Conservation (phyloP, 2,329 filamentous ascomycete genomes). For the Colletotrichum lindemuthianum region DNA sequence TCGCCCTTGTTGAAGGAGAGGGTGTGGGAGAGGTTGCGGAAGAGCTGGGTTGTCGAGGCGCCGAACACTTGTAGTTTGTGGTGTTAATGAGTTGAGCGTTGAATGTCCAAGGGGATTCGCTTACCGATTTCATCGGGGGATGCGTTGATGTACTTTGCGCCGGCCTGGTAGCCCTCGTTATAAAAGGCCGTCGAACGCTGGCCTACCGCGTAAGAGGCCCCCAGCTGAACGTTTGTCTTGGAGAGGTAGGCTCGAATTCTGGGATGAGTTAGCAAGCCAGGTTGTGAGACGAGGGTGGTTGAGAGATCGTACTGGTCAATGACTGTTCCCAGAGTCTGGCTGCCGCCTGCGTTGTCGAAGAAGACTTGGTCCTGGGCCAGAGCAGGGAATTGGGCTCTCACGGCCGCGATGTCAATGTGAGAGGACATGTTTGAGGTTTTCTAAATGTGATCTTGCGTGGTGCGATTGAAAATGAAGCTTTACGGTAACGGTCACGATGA, state of each 20-base stretch:
- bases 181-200: constrained; percentile 69
- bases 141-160: constrained; percentile 77
- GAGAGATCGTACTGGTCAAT: constrained; percentile 66
- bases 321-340: constrained; percentile 73
- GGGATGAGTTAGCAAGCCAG: constrained; percentile 24
- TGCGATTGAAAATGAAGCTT: too few relatives aligned
- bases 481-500: too few relatives aligned
- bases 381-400: constrained; percentile 74
- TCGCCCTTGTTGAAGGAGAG: constrained; percentile 65
- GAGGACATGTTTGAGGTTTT: constrained; percentile 9
- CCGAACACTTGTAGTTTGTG: constrained; percentile 65
- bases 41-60: constrained; percentile 78
- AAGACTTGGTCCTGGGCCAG: constrained; percentile 74
- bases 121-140: constrained; percentile 70
- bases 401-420: constrained; percentile 57
- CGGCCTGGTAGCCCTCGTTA: constrained; percentile 68
- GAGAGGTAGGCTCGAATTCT: constrained; percentile 74
- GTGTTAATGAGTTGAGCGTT: constrained; percentile 16
- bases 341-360: constrained; percentile 83
- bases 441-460: too few relatives aligned
- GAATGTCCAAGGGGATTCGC: neutral
- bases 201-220: constrained; percentile 73
- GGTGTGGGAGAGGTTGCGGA: constrained; percentile 73
- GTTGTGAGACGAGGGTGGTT: neutral
- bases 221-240: constrained; percentile 78